phyloP scores from a whole-genome alignment of 1,284 basidiomycete genomes.

The Ganoderma leucocontextum region DNA sequence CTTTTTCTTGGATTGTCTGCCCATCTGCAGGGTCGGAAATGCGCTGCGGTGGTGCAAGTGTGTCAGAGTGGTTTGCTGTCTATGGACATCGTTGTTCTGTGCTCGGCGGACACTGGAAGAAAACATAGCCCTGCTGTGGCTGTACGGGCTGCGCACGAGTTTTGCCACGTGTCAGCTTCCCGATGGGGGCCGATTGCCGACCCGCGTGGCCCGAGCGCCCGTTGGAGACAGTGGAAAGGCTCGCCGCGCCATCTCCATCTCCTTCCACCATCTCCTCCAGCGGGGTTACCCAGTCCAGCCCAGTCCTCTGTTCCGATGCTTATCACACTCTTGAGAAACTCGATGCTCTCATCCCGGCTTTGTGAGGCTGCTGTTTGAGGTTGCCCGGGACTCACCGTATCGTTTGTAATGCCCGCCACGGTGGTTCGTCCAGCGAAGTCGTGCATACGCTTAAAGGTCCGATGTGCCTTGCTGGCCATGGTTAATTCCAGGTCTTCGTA shows the following conservation, averaged over 20 bases:
- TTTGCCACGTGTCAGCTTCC: slow-evolving; percentile 9
- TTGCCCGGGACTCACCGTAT: background rate
- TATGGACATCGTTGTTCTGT: slow-evolving; percentile 20
- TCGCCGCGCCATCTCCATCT: background rate
- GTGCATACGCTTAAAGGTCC: background rate
- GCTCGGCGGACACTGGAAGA: background rate
- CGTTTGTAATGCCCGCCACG: background rate
- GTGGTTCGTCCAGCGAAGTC: background rate
- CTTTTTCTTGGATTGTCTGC: slow-evolving; percentile 31
- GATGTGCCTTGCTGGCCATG: background rate
- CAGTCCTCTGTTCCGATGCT: slow-evolving; percentile 7
- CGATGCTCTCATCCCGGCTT: background rate
- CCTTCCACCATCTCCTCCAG: background rate
- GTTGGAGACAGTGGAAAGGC: background rate
- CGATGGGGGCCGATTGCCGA: background rate
- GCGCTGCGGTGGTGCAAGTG: slow-evolving; percentile 12
- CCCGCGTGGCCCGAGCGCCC: background rate
- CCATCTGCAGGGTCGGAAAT: slow-evolving; percentile 16
- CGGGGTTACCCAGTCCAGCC: background rate
- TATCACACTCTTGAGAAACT: background rate
- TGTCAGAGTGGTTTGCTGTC: slow-evolving; percentile 1
- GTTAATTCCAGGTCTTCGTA: background rate
- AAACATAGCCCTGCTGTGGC: slow-evolving; percentile 7
- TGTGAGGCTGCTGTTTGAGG: background rate
- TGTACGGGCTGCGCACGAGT: background rate